Percentiles rank a stretch among this genome's conserved stretches.
Conservation (phyloP, 2,329 filamentous ascomycete species). For the Aaosphaeria arxii region DNA sequence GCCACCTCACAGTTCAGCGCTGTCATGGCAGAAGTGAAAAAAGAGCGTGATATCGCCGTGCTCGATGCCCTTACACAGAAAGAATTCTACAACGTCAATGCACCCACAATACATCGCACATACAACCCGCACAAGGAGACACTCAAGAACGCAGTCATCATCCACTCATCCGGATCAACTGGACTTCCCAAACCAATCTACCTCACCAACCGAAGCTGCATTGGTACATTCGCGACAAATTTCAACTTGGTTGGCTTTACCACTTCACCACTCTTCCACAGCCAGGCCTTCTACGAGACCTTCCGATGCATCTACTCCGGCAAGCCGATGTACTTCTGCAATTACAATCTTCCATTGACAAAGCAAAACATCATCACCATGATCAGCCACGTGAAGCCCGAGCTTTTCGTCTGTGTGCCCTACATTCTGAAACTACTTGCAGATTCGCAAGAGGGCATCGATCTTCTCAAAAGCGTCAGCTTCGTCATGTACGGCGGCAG, state of each 20-base stretch:
- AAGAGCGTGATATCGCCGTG: constrained; percentile 13
- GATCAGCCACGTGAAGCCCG: constrained; percentile 31
- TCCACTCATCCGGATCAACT: constrained; percentile 57
- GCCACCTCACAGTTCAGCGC: constrained; percentile 15
- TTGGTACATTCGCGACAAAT: constrained; percentile 15
- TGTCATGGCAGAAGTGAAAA: constrained; percentile 27
- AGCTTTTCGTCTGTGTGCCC: constrained; percentile 61
- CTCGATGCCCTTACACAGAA: constrained; percentile 16
- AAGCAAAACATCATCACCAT: constrained; percentile 14
- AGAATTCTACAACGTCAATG: not conserved
- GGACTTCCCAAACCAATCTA: constrained; percentile 63
- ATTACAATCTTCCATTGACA: constrained; percentile 18
- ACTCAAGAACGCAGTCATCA: constrained; percentile 37
- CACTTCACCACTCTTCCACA: constrained; percentile 23
- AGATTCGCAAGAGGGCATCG: constrained; percentile 56
- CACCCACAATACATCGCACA: constrained; percentile 9
- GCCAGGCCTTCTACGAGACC: constrained; percentile 19
- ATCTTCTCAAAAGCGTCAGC: constrained; percentile 45
- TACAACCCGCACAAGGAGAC: constrained; percentile 21
- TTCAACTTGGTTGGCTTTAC: constrained; percentile 18
- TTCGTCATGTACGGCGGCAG: constrained; percentile 58
- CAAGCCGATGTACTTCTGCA: constrained; percentile 22
- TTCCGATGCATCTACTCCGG: constrained; percentile 21
- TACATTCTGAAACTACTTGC: constrained; percentile 63
- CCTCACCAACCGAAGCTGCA: constrained; percentile 48